Evolutionary conservation across 106 monocot species (phyloP), one percentile per base, ranked within the genome.

Genomic region (Platanthera zijinensis): DNA sequence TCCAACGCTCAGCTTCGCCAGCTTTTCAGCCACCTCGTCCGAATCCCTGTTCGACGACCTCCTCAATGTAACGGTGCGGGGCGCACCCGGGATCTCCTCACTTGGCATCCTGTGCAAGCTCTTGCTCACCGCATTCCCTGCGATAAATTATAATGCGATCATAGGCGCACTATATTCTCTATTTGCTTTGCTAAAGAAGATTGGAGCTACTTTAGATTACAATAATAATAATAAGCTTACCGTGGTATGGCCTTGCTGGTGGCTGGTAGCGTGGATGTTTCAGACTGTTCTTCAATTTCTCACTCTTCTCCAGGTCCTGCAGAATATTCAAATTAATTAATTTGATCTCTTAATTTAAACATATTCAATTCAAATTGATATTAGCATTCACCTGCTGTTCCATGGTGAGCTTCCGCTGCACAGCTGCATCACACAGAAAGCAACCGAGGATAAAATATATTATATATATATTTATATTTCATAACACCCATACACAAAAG

Each of bases 341-440:
- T 57, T 54, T 39, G 22, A 12, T 57, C 32, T 32, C 39, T 39
- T 39, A 39, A 39, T 39, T 25, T 25, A 25, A 39, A 39, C 39
- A 39, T 39, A 39, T 39, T 39, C 8, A 45, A 32, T 50, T 45
- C 6, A 46, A 19, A 25, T 9, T 15, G 21, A 11, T 8, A 32
- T 25, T 25, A 19, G 12, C 2, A 39, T 52, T 53, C 48, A 87
- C 89, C 84, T 89, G 85, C 73, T 79, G 77, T 61, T 86, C 84
- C 82, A 85, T 74, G 69, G 89, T 83, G 56, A 92, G 75, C 72
- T 88, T 95, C 68, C 92, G 88, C 73, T 85, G 95, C 49, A 82
- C 85, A 79, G 79, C 95, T 91, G 82, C 39, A 18, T 73, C n/a
- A 77, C 66, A 39, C 0, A 75, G 28, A 57, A 8, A 18, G 22